Conservation (phyloP, 768 basidiomycete species). For the Amanita jacksonii region DNA sequence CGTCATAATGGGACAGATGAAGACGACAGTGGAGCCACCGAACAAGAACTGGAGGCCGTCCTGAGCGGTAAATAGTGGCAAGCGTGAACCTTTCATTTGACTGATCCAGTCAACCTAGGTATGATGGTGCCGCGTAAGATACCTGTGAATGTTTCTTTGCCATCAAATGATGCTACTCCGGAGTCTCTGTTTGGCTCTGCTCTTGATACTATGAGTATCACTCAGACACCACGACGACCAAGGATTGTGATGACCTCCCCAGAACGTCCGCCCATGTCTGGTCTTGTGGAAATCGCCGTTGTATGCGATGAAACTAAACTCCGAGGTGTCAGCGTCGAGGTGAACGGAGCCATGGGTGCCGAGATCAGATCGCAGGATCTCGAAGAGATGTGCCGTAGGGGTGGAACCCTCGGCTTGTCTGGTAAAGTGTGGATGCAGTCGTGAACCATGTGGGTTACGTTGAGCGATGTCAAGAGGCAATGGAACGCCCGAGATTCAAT, state of each 20-base stretch:
- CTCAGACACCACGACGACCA: conserved; percentile 30
- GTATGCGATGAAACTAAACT: conserved; percentile 47
- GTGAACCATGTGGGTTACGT: too few species aligned
- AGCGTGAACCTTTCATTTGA: conserved; percentile 1
- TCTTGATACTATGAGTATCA: conserved; percentile 27
- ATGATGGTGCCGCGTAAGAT: conserved; percentile 47
- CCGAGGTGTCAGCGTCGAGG: conserved; percentile 46
- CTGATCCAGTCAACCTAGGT: conserved; percentile 26
- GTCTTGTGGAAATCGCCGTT: conserved; percentile 56
- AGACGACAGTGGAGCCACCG: conserved; percentile 13
- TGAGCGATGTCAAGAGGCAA: too few species aligned
- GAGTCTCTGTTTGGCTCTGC: conserved; percentile 34
- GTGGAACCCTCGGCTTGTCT: conserved; percentile 58
- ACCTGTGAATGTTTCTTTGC: conserved; percentile 64
- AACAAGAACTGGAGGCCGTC: conserved; percentile 54
- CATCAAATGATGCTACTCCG: conserved; percentile 26
- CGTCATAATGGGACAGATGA: conserved; percentile 8
- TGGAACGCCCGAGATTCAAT: too few species aligned
- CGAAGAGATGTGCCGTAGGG: conserved; percentile 65
- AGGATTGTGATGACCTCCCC: conserved; percentile 60
- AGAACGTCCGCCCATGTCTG: conserved; percentile 52
- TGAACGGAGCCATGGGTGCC: conserved; percentile 48
- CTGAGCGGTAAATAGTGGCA: conserved; percentile 41
- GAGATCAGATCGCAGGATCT: conserved; percentile 45
- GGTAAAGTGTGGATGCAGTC: conserved; percentile 52